Conservation (phyloP, 2,329 filamentous ascomycete species). For the Monilinia polystroma region DNA sequence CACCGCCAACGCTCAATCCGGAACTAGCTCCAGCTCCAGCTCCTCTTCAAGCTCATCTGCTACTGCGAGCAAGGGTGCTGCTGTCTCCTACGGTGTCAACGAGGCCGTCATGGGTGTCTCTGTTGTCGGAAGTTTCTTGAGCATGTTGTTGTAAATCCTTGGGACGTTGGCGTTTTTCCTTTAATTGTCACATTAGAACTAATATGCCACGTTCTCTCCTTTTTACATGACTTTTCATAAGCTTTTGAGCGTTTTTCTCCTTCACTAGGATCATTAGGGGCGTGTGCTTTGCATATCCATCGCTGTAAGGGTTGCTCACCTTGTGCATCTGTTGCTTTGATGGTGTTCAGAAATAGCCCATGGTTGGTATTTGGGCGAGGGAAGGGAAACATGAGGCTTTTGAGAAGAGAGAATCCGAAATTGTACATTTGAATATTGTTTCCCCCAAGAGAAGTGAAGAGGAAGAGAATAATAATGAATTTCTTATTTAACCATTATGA, state of each 20-base stretch:
- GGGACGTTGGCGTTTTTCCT: constrained; percentile 40
- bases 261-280: constrained; percentile 28
- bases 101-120: constrained; percentile 44
- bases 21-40: constrained; percentile 41
- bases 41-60: constrained; percentile 34
- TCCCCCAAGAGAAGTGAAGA: constrained; percentile 17
- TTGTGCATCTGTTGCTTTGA: constrained; percentile 14
- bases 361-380: constrained; percentile 13
- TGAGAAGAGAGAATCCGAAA: constrained; percentile 34
- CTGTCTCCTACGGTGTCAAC: constrained; percentile 42
- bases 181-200: constrained; percentile 41
- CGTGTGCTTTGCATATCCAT: constrained; percentile 29
- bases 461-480: constrained; percentile 22
- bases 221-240: constrained; percentile 30
- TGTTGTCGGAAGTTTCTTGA: constrained; percentile 47
- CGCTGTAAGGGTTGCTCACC: constrained; percentile 14
- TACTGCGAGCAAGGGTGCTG: constrained; percentile 41
- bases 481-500: constrained; percentile 15
- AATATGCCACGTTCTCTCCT: constrained; percentile 41
- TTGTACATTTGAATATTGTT: constrained; percentile 35
- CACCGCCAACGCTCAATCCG: constrained; percentile 27
- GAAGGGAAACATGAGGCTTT: constrained; percentile 25
- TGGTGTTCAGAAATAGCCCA: constrained; percentile 14
- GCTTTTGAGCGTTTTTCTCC: constrained; percentile 34
- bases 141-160: constrained; percentile 47